These are phyloP conservation scores for Draba incana DNA, from an alignment of 345 rosid species.

Conservation along the genomic window DNA sequence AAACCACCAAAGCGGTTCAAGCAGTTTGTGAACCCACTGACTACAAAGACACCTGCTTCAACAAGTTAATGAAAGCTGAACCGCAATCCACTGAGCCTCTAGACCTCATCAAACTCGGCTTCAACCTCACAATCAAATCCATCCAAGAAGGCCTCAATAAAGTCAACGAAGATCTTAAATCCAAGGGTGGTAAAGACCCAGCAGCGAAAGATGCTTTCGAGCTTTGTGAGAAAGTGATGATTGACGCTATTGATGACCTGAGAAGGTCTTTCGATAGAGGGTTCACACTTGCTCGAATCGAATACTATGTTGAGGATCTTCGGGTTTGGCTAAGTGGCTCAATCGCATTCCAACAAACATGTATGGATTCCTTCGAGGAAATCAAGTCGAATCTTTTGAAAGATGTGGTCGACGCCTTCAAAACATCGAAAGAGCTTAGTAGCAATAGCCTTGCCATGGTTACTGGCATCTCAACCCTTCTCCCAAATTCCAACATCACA, in stretches of 20 bases:
- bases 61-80: constrained; percentile 45
- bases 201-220: constrained; percentile 55
- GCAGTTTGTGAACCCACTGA: constrained; percentile 71
- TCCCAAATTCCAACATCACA: constrained; percentile 42
- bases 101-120: constrained; percentile 58
- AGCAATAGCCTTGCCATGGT: constrained; percentile 81
- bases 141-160: constrained; percentile 47
- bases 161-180: constrained; percentile 46
- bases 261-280: constrained; percentile 46
- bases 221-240: constrained; percentile 56
- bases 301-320: constrained; percentile 52
- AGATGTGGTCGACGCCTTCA: constrained; percentile 53
- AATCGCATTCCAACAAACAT: constrained; percentile 70
- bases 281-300: constrained; percentile 43
- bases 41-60: constrained; percentile 54
- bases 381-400: constrained; percentile 46
- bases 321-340: constrained; percentile 79
- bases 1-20: constrained; percentile 51
- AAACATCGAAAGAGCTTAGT: constrained; percentile 52
- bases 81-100: constrained; percentile 58
- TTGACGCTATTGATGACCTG: constrained; percentile 61
- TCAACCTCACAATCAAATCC: constrained; percentile 50
- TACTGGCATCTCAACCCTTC: constrained; percentile 45
- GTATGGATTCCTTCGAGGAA: constrained; percentile 69
- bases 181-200: constrained; percentile 52